A percentile compares a stretch with the other conserved stretches of the same genome.
Conservation (phyloP, 805 yeast genomes). For the Cyberlindnera suaveolens region DNA sequence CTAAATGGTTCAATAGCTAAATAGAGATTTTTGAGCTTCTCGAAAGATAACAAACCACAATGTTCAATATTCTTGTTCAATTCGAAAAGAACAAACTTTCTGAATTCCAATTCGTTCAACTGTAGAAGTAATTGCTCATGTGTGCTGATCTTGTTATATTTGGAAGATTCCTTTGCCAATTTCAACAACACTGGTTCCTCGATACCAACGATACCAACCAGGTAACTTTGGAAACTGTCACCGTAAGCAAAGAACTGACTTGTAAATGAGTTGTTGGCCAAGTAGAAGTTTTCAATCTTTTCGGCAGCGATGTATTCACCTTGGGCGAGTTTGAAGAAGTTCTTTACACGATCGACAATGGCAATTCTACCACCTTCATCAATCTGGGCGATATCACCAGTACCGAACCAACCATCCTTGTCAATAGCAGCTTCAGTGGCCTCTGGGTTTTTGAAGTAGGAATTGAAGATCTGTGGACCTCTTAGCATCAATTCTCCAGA, state of each 20-base stretch:
- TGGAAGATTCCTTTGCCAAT: constrained; percentile 9
- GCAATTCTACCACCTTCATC: constrained; percentile 46
- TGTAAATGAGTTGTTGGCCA: constrained; percentile 44
- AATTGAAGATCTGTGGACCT: constrained; percentile 56
- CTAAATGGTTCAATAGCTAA: constrained; percentile 47
- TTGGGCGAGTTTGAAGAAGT: constrained; percentile 64
- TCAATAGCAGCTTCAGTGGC: constrained; percentile 50
- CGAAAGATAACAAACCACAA: constrained; percentile 41
- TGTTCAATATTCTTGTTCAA: constrained; percentile 32
- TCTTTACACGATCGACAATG: constrained; percentile 71
- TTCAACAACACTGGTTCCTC: constrained; percentile 36
- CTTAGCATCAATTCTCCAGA: constrained; percentile 59
- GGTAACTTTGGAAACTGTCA: constrained; percentile 46
- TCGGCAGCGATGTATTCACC: constrained; percentile 74
- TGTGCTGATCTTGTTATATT: constrained; percentile 12
- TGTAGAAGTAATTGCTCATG: constrained; percentile 18
- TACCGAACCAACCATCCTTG: constrained; percentile 56
- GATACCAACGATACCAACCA: constrained; percentile 60
- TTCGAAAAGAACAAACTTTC: constrained; percentile 28
- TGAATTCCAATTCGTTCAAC: constrained; percentile 28
- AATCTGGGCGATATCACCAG: constrained; percentile 60
- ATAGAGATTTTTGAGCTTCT: constrained; percentile 41
- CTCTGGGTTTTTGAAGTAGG: constrained; percentile 50
- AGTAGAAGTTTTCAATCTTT: constrained; percentile 59
- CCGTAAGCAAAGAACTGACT: constrained; percentile 60